A percentile compares a stretch with the other conserved stretches of the same genome.
phyloP scores from a whole-genome alignment of 106 monocot genomes.

The Apostasia ramifera region DNA sequence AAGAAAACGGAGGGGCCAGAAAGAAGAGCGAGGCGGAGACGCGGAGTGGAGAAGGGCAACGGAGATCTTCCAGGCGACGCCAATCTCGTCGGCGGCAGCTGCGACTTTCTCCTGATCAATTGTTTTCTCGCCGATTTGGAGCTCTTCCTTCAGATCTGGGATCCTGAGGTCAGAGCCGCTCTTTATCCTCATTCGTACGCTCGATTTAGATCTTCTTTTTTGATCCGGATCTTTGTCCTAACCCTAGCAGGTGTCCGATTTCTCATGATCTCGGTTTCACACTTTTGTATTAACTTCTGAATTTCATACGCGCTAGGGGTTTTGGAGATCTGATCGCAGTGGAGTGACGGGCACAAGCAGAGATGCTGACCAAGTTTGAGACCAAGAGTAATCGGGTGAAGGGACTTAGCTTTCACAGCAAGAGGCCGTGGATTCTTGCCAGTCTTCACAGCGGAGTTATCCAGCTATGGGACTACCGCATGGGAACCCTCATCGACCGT shows the following conservation, averaged over 20 bases:
- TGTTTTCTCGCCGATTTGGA: too few species aligned
- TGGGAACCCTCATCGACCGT: slow-evolving; percentile 86
- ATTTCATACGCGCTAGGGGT: not conserved
- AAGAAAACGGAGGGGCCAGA: too few species aligned
- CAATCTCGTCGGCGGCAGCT: too few species aligned
- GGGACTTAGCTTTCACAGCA: slow-evolving; percentile 79
- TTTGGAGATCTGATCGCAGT: not conserved
- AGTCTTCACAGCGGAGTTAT: slow-evolving; percentile 89
- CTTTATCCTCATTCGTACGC: not conserved
- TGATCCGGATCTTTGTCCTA: not conserved
- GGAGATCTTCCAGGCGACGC: too few species aligned
- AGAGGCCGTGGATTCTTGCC: slow-evolving; percentile 88
- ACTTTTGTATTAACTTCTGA: not conserved
- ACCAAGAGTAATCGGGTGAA: slow-evolving; percentile 94
- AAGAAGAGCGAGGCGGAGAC: too few species aligned
- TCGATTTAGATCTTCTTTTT: not conserved
- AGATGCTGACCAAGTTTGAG: slow-evolving; percentile 81
- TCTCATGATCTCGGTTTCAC: not conserved
- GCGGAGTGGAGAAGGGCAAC: too few species aligned
- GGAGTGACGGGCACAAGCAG: not conserved
- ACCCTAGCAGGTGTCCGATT: not conserved
- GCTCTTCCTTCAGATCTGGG: not conserved
- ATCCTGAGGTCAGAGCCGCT: not conserved
- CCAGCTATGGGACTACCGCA: slow-evolving; percentile 90
- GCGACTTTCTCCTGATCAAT: too few species aligned